These are phyloP conservation scores for Coemansia sp. DNA, from an alignment of 192 early-diverging fungal genomes.

Conservation along the genomic window DNA sequence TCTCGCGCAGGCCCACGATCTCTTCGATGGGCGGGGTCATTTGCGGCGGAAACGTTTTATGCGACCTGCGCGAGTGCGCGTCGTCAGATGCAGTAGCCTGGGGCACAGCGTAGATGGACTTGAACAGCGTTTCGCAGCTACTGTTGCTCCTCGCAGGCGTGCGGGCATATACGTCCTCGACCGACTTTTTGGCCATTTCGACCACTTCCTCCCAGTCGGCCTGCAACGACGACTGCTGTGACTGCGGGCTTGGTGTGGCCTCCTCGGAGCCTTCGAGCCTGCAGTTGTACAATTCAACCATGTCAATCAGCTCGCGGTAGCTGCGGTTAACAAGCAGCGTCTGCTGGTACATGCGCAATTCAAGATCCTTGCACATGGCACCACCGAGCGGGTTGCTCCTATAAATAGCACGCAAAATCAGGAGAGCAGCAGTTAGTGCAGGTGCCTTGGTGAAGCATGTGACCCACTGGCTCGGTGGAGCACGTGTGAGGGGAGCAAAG, in stretches of 20 bases:
- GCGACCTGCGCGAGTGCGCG: slow-evolving; percentile 1
- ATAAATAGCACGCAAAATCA: slow-evolving; percentile 15
- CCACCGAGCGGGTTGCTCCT: slow-evolving; percentile 49
- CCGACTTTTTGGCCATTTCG: slow-evolving; percentile 36
- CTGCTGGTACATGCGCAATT: slow-evolving; percentile 41
- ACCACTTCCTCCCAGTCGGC: slow-evolving; percentile 56
- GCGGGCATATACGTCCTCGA: slow-evolving; percentile 15
- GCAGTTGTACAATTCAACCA: slow-evolving; percentile 41
- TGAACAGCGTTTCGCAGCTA: slow-evolving; percentile 19
- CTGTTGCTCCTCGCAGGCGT: slow-evolving; percentile 13
- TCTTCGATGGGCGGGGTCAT: slow-evolving; percentile 52
- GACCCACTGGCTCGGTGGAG: slow-evolving; percentile 4
- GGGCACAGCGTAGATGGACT: slow-evolving; percentile 16
- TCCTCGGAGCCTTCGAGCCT: slow-evolving; percentile 16
- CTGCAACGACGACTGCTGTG: slow-evolving; percentile 25
- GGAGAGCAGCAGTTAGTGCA: slow-evolving; percentile 1
- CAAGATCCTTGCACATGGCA: slow-evolving; percentile 45
- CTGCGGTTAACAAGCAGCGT: slow-evolving; percentile 30
- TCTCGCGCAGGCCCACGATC: slow-evolving; percentile 35
- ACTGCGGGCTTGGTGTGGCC: neutral
- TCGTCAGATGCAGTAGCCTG: slow-evolving; percentile 28
- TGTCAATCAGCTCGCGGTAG: slow-evolving; percentile 28
- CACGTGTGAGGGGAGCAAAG: slow-evolving; percentile 8
- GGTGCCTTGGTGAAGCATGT: neutral
- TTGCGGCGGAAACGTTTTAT: slow-evolving; percentile 36